Percentiles rank a stretch among this genome's conserved stretches.
These are phyloP conservation scores for Evernia prunastri DNA, from an alignment of 495 filamentous ascomycete genomes.

Conservation along the genomic window DNA sequence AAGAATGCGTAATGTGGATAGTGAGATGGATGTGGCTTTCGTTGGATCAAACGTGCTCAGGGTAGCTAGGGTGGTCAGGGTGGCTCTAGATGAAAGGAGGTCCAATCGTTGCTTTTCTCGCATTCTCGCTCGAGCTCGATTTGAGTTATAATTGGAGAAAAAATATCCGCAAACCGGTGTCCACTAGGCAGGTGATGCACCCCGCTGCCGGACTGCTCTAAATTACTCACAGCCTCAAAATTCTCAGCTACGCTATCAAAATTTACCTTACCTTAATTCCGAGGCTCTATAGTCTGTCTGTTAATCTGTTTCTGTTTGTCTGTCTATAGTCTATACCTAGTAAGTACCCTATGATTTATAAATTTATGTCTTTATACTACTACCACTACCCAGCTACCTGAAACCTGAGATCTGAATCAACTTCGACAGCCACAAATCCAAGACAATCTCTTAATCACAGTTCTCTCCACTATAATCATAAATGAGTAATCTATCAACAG, in stretches of 20 bases:
- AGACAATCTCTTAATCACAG: too few relatives aligned
- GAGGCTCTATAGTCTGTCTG: background rate
- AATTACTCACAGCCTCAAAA: background rate
- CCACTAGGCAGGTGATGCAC: constrained; percentile 9
- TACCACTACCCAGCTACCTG: background rate
- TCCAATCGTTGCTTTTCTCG: constrained; percentile 7
- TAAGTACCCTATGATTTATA: too few relatives aligned
- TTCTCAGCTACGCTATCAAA: too few relatives aligned
- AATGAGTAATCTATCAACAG: constrained; percentile 1
- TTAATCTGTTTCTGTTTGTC: too few relatives aligned
- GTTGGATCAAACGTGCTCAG: background rate
- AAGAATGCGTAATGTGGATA: background rate
- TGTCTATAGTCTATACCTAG: too few relatives aligned
- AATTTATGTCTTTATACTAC: too few relatives aligned
- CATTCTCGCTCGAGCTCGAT: constrained; percentile 17
- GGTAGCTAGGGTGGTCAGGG: too few relatives aligned
- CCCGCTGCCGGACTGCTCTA: constrained; percentile 5
- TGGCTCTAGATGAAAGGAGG: background rate
- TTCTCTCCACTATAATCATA: too few relatives aligned
- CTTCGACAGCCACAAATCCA: background rate
- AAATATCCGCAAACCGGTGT: background rate
- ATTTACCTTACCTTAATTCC: too few relatives aligned
- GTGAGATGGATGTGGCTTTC: background rate
- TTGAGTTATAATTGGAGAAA: constrained; percentile 5
- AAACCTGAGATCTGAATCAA: too few relatives aligned